Conservation (phyloP, 306 rosid species). For the Fagus crenata region DNA sequence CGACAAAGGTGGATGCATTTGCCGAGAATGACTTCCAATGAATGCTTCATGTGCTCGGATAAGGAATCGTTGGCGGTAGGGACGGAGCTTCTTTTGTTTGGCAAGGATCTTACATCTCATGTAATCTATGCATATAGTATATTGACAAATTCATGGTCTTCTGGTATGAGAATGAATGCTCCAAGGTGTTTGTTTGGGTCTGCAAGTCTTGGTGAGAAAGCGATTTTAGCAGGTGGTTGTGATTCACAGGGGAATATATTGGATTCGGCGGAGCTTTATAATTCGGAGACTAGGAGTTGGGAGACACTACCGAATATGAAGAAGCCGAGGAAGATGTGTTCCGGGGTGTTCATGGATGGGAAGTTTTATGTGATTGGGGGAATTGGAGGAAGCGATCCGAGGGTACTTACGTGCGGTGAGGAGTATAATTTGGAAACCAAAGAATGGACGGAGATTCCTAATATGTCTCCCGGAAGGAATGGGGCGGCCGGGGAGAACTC, state of each 20-base stretch:
- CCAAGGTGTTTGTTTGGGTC: conserved; percentile 96
- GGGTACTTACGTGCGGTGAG: conserved; percentile 77
- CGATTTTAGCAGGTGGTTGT: conserved; percentile 93
- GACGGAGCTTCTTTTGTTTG: conserved; percentile 92
- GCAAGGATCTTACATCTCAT: conserved; percentile 63
- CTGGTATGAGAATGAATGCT: conserved; percentile 75
- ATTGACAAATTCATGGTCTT: conserved; percentile 80
- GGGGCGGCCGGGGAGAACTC: conserved; percentile 35
- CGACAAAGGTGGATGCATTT: conserved; percentile 76
- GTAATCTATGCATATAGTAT: conserved; percentile 82
- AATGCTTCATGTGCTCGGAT: conserved; percentile 85
- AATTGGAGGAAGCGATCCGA: conserved; percentile 65
- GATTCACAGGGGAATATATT: conserved; percentile 71
- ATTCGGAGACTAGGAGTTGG: conserved; percentile 78
- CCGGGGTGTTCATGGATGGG: conserved; percentile 83
- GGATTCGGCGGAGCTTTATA: conserved; percentile 74
- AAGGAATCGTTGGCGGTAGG: conserved; percentile 98
- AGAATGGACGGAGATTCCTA: conserved; percentile 73
- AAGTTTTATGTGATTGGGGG: conserved; percentile 88
- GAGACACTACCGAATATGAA: conserved; percentile 71
- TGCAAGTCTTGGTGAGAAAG: conserved; percentile 84
- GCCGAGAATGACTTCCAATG: conserved; percentile 82
- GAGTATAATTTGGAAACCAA: conserved; percentile 66
- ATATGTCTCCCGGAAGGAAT: conserved; percentile 87
- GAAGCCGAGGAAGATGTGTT: conserved; percentile 85